These are phyloP conservation scores for Tubosaeta brunneosetosa DNA, from an alignment of 768 basidiomycete species.

Conservation along the genomic window DNA sequence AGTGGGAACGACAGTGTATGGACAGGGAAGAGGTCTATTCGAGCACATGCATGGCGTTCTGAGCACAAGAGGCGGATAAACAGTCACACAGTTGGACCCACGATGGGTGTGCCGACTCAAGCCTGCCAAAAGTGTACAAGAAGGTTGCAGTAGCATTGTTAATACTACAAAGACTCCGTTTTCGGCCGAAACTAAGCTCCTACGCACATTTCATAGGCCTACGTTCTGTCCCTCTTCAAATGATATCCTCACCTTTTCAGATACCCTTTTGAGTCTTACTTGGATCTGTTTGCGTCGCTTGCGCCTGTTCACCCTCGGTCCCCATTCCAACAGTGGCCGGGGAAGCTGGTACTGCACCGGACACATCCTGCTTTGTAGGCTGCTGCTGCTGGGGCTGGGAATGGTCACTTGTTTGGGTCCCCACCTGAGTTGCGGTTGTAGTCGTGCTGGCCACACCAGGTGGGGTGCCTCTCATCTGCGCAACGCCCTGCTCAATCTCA, in stretches of 20 bases:
- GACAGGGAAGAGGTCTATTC: neutral
- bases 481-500: slow-evolving; percentile 40
- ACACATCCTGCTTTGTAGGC: neutral
- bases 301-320: neutral
- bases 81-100: slow-evolving; percentile 18
- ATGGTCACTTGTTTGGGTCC: neutral
- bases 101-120: slow-evolving; percentile 8
- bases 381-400: neutral
- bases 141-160: neutral
- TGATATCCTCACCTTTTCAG: neutral
- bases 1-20: slow-evolving; percentile 1
- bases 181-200: too few relatives aligned
- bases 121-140: slow-evolving; percentile 20
- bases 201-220: too few relatives aligned
- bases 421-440: neutral
- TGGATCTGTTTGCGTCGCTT: neutral
- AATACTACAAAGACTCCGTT: neutral
- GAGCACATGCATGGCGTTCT: neutral
- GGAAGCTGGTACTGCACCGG: neutral
- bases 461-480: slow-evolving; percentile 20
- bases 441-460: neutral
- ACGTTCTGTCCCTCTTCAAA: neutral
- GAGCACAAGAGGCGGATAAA: slow-evolving; percentile 5
- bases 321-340: neutral
- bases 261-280: neutral